Evolutionary conservation across 2,329 filamentous ascomycete species (phyloP).

Genomic region (Fusarium goolgardi): DNA sequence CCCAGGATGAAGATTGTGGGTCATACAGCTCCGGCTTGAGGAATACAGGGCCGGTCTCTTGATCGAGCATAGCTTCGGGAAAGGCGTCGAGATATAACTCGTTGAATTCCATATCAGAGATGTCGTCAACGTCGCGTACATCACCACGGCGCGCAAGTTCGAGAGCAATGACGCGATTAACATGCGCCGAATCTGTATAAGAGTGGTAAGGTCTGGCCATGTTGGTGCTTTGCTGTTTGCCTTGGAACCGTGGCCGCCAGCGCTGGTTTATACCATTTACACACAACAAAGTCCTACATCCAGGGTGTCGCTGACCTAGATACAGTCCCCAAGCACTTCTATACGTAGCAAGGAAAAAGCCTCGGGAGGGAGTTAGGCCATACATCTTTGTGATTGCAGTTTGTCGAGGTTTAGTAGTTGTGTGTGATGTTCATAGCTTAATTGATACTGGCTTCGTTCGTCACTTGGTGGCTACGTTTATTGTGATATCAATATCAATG

Average conservation of each 20-base stretch:
- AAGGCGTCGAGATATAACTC: not conserved
- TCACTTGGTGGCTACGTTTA: no score
- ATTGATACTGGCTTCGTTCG: no score
- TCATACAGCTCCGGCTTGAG: not conserved
- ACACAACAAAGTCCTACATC: not conserved
- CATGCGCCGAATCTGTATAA: not conserved
- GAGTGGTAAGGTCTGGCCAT: not conserved
- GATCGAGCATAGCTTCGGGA: not conserved
- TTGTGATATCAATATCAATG: no score
- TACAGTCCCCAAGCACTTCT: not conserved
- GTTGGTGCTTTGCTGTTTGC: not conserved
- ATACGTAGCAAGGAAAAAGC: rapidly evolving
- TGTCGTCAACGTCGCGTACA: not conserved
- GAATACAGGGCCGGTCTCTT: not conserved
- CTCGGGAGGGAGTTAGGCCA: rapidly evolving
- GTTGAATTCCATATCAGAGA: not conserved
- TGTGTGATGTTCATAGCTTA: no score
- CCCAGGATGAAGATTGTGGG: not conserved
- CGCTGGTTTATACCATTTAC: not conserved
- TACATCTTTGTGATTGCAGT: not conserved
- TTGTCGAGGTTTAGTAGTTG: not conserved
- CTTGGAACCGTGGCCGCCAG: not conserved
- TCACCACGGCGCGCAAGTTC: not conserved
- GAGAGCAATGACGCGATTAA: not conserved
- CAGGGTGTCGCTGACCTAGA: not conserved